Evolutionary conservation across 768 basidiomycete genomes (phyloP).

Genomic region (Trametes maxima): DNA sequence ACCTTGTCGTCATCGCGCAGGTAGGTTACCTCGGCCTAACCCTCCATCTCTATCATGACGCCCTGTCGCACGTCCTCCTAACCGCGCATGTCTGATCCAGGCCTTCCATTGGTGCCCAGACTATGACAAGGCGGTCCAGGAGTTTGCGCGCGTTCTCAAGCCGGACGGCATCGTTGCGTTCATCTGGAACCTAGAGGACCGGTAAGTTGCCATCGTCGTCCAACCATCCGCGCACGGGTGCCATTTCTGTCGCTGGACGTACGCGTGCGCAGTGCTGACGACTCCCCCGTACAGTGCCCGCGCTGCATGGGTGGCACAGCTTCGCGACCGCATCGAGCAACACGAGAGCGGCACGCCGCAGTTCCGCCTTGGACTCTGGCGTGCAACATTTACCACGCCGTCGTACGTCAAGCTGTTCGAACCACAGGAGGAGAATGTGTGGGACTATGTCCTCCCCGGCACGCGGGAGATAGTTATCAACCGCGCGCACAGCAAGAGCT

Average conservation of each 20-base stretch:
- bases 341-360: constrained; percentile 80
- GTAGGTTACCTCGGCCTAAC: constrained; percentile 36
- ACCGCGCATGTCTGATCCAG: constrained; percentile 38
- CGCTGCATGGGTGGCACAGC: constrained; percentile 72
- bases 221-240: neutral
- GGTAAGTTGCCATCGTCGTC: constrained; percentile 40
- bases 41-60: too few species aligned
- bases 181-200: constrained; percentile 92
- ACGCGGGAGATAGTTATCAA: constrained; percentile 61
- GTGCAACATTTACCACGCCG: constrained; percentile 61
- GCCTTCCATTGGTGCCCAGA: constrained; percentile 96
- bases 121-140: constrained; percentile 66
- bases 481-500: constrained; percentile 82
- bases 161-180: constrained; percentile 70
- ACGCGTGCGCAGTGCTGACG: neutral
- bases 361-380: constrained; percentile 78
- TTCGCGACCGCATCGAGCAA: constrained; percentile 69
- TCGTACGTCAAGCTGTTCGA: constrained; percentile 65
- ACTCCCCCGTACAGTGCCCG: constrained; percentile 43
- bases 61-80: neutral
- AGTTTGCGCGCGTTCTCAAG: constrained; percentile 82
- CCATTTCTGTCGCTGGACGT: neutral
- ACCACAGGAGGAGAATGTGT: constrained; percentile 56
- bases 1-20: constrained; percentile 78
- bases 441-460: constrained; percentile 53